A percentile compares a stretch with the other conserved stretches of the same genome.
Evolutionary conservation across 441 rosid species (phyloP).

Genomic region (Viola pubescens): DNA sequence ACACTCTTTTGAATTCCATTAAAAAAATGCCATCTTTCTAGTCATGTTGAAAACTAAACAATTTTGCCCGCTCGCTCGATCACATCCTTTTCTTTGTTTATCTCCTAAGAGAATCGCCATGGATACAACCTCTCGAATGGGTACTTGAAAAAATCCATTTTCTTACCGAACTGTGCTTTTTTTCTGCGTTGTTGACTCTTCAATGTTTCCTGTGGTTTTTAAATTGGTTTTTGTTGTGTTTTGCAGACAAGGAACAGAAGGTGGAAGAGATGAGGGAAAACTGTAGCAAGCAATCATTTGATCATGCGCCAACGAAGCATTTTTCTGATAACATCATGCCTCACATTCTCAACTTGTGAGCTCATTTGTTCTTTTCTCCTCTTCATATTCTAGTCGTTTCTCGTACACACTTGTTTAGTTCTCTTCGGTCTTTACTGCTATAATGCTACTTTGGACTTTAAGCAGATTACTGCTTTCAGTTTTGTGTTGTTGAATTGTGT

Average conservation of each 20-base stretch:
- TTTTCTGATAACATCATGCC: conserved; percentile 52
- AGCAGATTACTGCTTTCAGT: not conserved
- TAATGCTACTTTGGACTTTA: not conserved
- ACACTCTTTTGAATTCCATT: not conserved
- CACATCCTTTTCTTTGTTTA: conserved; percentile 2
- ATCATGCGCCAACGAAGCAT: conserved; percentile 14
- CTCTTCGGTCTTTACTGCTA: not conserved
- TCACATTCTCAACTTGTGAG: conserved; percentile 73
- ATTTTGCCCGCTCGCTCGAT: not conserved
- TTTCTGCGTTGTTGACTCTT: not conserved
- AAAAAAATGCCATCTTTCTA: too few relatives aligned
- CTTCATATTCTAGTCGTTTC: too few relatives aligned
- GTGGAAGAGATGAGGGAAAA: conserved; percentile 37
- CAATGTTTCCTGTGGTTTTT: not conserved
- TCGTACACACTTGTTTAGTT: not conserved
- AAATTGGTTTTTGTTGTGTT: conserved; percentile 3
- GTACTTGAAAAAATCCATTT: conserved; percentile 1
- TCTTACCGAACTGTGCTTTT: not conserved
- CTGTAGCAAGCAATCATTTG: conserved; percentile 38
- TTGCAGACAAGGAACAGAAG: conserved; percentile 13
- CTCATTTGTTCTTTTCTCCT: not conserved
- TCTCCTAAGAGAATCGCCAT: conserved; percentile 15
- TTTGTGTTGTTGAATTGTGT: not conserved
- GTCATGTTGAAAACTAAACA: too few relatives aligned
- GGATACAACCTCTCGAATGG: conserved; percentile 13